Conservation (phyloP, 2,329 filamentous ascomycete species). For the Arachnopeziza araneosa region DNA sequence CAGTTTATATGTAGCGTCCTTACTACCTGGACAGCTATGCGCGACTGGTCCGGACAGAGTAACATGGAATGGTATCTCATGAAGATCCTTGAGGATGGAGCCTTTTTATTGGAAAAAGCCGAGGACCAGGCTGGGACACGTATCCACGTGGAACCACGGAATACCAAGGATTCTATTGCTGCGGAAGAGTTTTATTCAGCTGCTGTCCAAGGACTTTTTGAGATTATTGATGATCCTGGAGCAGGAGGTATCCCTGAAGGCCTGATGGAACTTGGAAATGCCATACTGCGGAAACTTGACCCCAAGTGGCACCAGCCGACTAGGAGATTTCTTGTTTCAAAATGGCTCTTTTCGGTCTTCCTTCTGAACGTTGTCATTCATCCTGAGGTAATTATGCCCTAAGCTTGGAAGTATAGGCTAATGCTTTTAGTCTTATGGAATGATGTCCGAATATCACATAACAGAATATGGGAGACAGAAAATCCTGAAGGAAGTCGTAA, state of each 20-base stretch:
- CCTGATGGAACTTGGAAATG: constrained; percentile 76
- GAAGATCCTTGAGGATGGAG: constrained; percentile 88
- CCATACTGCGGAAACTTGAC: constrained; percentile 73
- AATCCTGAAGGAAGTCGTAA: constrained; percentile 72
- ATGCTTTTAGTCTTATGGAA: constrained; percentile 44
- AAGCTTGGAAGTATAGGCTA: constrained; percentile 15
- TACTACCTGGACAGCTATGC: constrained; percentile 80
- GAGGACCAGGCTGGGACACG: constrained; percentile 71
- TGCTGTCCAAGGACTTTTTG: constrained; percentile 76
- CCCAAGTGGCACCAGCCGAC: constrained; percentile 67
- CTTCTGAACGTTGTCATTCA: constrained; percentile 78
- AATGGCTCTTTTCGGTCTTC: constrained; percentile 90
- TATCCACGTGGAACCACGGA: constrained; percentile 66
- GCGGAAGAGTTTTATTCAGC: constrained; percentile 85
- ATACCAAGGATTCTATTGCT: constrained; percentile 72
- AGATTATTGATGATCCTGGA: constrained; percentile 78
- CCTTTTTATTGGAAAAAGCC: constrained; percentile 81
- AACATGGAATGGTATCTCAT: constrained; percentile 93
- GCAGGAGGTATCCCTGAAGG: constrained; percentile 81
- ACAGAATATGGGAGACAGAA: constrained; percentile 85
- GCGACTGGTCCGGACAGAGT: constrained; percentile 82
- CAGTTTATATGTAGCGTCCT: constrained; percentile 78
- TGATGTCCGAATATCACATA: constrained; percentile 87
- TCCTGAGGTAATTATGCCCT: constrained; percentile 61
- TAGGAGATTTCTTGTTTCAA: constrained; percentile 77